Base-by-base conservation (phyloP, 176 grass and related monocot species). In the Lolium rigidum region DNA sequence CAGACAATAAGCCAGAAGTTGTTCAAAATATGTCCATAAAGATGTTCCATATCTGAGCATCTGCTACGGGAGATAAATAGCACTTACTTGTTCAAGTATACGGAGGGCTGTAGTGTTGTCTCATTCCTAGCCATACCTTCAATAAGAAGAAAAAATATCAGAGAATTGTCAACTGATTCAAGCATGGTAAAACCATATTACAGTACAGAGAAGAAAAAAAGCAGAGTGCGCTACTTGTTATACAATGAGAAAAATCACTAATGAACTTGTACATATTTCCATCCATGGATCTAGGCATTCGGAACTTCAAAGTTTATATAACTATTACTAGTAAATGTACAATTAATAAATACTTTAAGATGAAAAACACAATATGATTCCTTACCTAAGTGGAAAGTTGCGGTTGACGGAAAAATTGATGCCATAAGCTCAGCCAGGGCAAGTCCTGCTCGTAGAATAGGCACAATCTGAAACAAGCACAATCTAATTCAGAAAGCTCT, bases 21-120 rank as follows among this genome's bases (percentile, higher is more conserved):
- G 22, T 74, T 73, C 5, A 21, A 15, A 70, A 70, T n/a, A 41
- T 70, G 64, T 10, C 12, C 39, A 10, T 43, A 70, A 20, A 71
- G 68, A 74, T 49, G 44, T 10, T 50, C 4, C 39, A 50, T 48
- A 24, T 22, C 46, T 2, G 43, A 48, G 13, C 24, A 47, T 28
- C 7, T 50, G 55, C 66, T 43, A 46, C 10, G 28, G 12, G 26
- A 76, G 18, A 28, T 35, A 70, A 79, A 56, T 20, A 15, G 15
- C 28, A 66, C 93, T 87, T 81, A 95, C 91, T 93, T 95, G 81
- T 95, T 95, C 50, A 93, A 82, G 86, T 95, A 95, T 74, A 87
- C 66, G 50, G 88, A 93, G 20, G 93, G 88, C 72, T 85, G 88
- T 20, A 93, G 83, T 1, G 93, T 95, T 78, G 60, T 89, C 89